Evolutionary conservation across 139 green algal genomes (phyloP).

Genomic region (Chlamydomonas sp.): DNA sequence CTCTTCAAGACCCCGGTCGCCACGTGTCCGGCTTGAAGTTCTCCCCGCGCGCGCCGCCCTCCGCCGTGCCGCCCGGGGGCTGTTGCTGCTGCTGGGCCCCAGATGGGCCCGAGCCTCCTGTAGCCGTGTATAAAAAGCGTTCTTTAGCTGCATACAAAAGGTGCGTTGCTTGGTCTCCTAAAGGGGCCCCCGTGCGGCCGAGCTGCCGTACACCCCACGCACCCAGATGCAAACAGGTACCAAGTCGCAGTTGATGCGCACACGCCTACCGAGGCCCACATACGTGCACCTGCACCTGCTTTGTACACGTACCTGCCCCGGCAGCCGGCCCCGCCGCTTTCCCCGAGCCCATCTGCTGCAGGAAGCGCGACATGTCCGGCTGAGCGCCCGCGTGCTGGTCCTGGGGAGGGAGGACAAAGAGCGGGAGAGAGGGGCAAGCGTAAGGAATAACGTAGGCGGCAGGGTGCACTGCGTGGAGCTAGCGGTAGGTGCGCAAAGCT

Average conservation of each 20-base stretch:
- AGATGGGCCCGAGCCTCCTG: neutral
- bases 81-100: neutral
- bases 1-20: neutral
- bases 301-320: too few species aligned
- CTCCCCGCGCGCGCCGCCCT: neutral
- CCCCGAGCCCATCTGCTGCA: slow-evolving; percentile 33
- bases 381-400: slow-evolving; percentile 19
- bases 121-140: neutral
- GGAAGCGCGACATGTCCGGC: slow-evolving; percentile 45
- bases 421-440: too few species aligned
- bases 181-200: too few species aligned
- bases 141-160: too few species aligned
- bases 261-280: too few species aligned
- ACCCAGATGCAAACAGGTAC: too few species aligned
- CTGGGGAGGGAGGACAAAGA: neutral
- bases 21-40: slow-evolving; percentile 9
- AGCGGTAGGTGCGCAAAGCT: neutral
- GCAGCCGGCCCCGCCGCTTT: neutral
- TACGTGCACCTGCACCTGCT: too few species aligned
- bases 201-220: too few species aligned
- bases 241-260: too few species aligned
- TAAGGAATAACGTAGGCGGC: neutral
- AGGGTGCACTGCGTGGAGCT: neutral
- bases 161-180: too few species aligned
- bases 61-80: neutral